A percentile compares a stretch with the other conserved stretches of the same genome.
Evolutionary conservation across 2,329 filamentous ascomycete genomes (phyloP).

Genomic region (Periconia sp.): DNA sequence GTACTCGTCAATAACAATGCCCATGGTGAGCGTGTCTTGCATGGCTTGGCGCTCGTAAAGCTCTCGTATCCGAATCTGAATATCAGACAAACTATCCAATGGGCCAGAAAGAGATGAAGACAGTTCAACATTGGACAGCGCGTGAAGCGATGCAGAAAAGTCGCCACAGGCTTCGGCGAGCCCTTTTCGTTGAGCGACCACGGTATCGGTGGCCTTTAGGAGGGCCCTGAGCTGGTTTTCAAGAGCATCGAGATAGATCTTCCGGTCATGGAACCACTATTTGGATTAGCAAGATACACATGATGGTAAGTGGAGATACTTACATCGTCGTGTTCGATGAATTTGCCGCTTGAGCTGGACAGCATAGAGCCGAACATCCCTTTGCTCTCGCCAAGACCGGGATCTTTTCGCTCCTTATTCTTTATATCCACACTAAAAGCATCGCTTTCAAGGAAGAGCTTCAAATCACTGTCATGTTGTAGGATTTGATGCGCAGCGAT

Average conservation of each 20-base stretch:
- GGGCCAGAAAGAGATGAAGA: constrained; percentile 87
- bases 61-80: constrained; percentile 92
- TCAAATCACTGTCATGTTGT: constrained; percentile 91
- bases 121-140: constrained; percentile 89
- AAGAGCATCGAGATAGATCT: constrained; percentile 90
- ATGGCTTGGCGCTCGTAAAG: constrained; percentile 96
- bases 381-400: constrained; percentile 86
- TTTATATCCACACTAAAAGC: constrained; percentile 96
- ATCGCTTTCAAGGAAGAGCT: constrained; percentile 96
- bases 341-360: constrained; percentile 78
- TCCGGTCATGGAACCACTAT: constrained; percentile 97
- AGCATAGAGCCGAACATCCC: constrained; percentile 86
- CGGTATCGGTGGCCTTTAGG: constrained; percentile 91
- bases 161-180: constrained; percentile 93
- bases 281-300: constrained; percentile 1
- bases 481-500: constrained; percentile 86
- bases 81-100: constrained; percentile 86
- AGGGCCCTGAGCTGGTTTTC: constrained; percentile 90
- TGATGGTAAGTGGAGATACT: constrained; percentile 43
- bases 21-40: constrained; percentile 93
- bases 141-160: constrained; percentile 91
- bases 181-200: constrained; percentile 89
- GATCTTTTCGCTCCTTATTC: constrained; percentile 93
- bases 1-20: constrained; percentile 98
- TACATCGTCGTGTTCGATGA: constrained; percentile 96